A percentile compares a stretch with the other conserved stretches of the same genome.
Conservation (phyloP, 2,329 filamentous ascomycete species). For the Pochonia chlamydosporia region DNA sequence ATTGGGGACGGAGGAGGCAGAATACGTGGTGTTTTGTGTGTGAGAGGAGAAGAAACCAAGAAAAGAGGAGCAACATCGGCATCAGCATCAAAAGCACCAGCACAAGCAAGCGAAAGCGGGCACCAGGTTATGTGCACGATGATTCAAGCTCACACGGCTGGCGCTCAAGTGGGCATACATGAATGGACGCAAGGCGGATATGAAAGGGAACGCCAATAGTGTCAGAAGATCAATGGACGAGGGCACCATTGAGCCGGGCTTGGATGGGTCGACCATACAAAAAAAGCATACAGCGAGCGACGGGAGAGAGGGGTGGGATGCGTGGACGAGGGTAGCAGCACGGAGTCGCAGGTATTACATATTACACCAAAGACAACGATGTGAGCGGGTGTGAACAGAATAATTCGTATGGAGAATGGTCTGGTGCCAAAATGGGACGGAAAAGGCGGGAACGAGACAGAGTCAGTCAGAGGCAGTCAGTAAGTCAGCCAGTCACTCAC, state of each 20-base stretch:
- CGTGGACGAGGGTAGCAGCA: not conserved
- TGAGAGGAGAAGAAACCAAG: constrained; percentile 2
- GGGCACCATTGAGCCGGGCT: constrained; percentile 3
- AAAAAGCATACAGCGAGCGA: not conserved
- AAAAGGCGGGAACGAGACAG: not conserved
- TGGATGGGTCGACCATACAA: constrained; percentile 6
- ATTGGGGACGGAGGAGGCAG: not conserved
- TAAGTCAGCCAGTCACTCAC: no score
- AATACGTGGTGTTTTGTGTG: not conserved
- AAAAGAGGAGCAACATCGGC: not conserved
- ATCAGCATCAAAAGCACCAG: not conserved
- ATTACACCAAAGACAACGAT: not conserved
- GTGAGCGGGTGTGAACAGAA: not conserved
- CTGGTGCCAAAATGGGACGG: not conserved
- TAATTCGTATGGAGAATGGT: not conserved
- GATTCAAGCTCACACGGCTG: constrained; percentile 4
- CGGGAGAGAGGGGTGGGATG: not conserved
- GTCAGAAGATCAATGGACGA: constrained; percentile 5
- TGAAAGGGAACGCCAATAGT: constrained; percentile 4
- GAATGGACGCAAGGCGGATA: not conserved
- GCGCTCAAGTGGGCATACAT: not conserved
- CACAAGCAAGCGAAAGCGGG: constrained; percentile 1
- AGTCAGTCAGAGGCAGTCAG: not conserved
- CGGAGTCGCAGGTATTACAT: constrained; percentile 1
- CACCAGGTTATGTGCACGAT: not conserved